Percentiles rank a stretch among this genome's conserved stretches.
phyloP scores from a whole-genome alignment of 2,329 filamentous ascomycete genomes.

The Plenodomus tracheiphilus region DNA sequence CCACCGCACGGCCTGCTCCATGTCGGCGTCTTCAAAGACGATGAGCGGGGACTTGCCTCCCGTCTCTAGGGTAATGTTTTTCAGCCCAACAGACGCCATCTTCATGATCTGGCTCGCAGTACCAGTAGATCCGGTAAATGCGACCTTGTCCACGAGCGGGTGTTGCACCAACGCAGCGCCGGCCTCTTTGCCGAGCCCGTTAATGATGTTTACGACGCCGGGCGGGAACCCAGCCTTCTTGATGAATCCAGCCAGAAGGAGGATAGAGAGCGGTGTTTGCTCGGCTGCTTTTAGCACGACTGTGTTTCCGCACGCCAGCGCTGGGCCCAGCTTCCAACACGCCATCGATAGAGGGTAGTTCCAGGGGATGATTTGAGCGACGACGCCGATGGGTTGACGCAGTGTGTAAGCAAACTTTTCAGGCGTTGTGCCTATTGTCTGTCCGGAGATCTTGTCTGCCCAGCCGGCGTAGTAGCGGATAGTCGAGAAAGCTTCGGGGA shows the following conservation, averaged over 20 bases:
- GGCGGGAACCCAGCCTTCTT: slow-evolving; percentile 62
- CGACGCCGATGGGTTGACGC: slow-evolving; percentile 6
- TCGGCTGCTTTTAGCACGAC: slow-evolving; percentile 61
- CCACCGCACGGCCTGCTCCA: slow-evolving; percentile 66
- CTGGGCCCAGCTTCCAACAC: slow-evolving; percentile 58
- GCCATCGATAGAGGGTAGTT: slow-evolving; percentile 50
- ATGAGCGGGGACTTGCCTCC: slow-evolving; percentile 60
- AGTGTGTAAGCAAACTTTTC: slow-evolving; percentile 73
- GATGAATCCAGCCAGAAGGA: slow-evolving; percentile 65
- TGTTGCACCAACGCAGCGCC: slow-evolving; percentile 67
- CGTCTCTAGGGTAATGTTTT: slow-evolving; percentile 61
- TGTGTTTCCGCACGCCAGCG: slow-evolving; percentile 58
- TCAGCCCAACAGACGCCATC: slow-evolving; percentile 62
- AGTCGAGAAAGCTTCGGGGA: slow-evolving; percentile 57
- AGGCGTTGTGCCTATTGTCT: slow-evolving; percentile 66
- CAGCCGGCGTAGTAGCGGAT: slow-evolving; percentile 75
- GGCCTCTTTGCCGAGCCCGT: slow-evolving; percentile 62
- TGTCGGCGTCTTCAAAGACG: slow-evolving; percentile 58
- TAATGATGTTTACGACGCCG: slow-evolving; percentile 47
- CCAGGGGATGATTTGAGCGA: slow-evolving; percentile 42
- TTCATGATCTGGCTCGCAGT: slow-evolving; percentile 75
- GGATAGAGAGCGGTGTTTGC: slow-evolving; percentile 60
- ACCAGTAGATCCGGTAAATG: slow-evolving; percentile 73
- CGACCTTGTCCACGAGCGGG: slow-evolving; percentile 70
- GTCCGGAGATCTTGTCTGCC: slow-evolving; percentile 75